A percentile compares a stretch with the other conserved stretches of the same genome.
These are phyloP conservation scores for Metschnikowia borealis DNA, from an alignment of 805 yeast species.

Conservation along the genomic window DNA sequence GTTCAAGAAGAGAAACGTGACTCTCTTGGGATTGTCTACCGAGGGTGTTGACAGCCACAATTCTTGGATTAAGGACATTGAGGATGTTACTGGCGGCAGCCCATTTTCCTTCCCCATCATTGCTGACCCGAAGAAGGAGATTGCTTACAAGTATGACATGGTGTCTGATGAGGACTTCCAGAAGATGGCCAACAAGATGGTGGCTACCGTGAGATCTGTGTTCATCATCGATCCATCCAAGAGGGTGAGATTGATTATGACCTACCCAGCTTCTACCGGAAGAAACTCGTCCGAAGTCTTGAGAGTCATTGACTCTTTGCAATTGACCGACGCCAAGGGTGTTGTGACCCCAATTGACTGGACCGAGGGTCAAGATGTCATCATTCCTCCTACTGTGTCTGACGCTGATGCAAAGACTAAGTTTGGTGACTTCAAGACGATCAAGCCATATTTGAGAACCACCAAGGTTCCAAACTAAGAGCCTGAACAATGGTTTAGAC, in stretches of 20 bases:
- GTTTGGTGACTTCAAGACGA: conserved; percentile 58
- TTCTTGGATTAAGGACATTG: conserved; percentile 69
- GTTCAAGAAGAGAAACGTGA: conserved; percentile 59
- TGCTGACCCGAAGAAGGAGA: conserved; percentile 60
- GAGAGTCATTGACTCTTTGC: conserved; percentile 67
- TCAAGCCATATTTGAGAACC: conserved; percentile 63
- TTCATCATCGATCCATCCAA: conserved; percentile 67
- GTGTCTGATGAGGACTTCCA: conserved; percentile 66
- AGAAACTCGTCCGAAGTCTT: conserved; percentile 73
- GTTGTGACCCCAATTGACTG: conserved; percentile 70
- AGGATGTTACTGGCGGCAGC: conserved; percentile 54
- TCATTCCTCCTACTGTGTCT: conserved; percentile 62
- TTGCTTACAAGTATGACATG: conserved; percentile 65
- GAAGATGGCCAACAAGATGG: conserved; percentile 60
- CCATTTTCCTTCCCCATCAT: conserved; percentile 61
- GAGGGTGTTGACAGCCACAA: conserved; percentile 59
- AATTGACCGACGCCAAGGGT: conserved; percentile 56
- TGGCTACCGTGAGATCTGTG: conserved; percentile 67
- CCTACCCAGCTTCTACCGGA: conserved; percentile 74
- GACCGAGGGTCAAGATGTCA: conserved; percentile 71
- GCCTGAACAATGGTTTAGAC: background rate
- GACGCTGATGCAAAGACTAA: conserved; percentile 56
- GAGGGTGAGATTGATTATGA: conserved; percentile 56
- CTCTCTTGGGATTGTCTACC: conserved; percentile 65
- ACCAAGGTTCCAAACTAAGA: conserved; percentile 32